These are phyloP conservation scores for Coemansia sp. DNA, from an alignment of 192 early-diverging fungal genomes.

Conservation along the genomic window DNA sequence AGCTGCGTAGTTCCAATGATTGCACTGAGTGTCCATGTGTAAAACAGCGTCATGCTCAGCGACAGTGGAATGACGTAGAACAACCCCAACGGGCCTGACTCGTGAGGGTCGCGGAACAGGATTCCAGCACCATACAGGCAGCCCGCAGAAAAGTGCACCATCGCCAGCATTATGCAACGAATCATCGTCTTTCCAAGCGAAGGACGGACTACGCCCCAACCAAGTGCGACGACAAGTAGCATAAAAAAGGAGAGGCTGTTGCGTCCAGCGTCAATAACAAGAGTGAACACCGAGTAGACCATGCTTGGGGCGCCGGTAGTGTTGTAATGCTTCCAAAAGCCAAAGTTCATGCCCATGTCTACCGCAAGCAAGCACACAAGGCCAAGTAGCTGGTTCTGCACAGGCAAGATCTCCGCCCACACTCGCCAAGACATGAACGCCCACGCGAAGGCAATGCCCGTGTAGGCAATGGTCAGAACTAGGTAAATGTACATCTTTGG, in stretches of 20 bases:
- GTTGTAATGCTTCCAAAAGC: constrained; percentile 71
- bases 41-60: constrained; percentile 87
- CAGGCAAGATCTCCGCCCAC: constrained; percentile 85
- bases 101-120: constrained; percentile 67
- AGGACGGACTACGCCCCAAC: constrained; percentile 94
- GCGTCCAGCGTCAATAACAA: constrained; percentile 81
- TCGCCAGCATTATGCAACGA: constrained; percentile 70
- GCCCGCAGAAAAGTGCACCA: constrained; percentile 82
- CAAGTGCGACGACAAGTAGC: constrained; percentile 90
- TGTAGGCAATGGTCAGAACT: constrained; percentile 68
- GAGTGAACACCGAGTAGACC: constrained; percentile 69
- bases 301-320: constrained; percentile 57
- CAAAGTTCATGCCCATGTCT: constrained; percentile 93
- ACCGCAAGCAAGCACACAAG: constrained; percentile 82
- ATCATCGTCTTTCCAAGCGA: constrained; percentile 89
- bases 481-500: constrained; percentile 89
- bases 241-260: constrained; percentile 96
- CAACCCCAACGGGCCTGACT: constrained; percentile 61
- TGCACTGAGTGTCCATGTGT: constrained; percentile 88
- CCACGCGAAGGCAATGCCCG: constrained; percentile 75
- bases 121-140: constrained; percentile 83
- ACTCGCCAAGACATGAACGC: constrained; percentile 69
- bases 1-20: constrained; percentile 73
- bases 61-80: constrained; percentile 85
- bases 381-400: constrained; percentile 87